Evolutionary conservation across 2,329 filamentous ascomycete species (phyloP).

Genomic region (Arthroderma sp.): DNA sequence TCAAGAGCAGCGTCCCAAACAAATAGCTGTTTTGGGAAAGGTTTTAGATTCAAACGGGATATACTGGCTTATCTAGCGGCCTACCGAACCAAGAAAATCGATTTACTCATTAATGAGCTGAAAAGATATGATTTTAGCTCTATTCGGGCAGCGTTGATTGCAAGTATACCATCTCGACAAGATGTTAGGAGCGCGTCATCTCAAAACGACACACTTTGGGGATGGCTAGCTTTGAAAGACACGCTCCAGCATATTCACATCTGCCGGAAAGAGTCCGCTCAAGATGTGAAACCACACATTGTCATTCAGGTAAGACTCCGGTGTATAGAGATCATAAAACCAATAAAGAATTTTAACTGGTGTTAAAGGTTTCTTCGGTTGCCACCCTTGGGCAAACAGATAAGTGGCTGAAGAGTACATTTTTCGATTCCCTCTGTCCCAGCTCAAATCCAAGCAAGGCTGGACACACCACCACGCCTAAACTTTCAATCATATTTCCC

Average conservation of each 20-base stretch:
- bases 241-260: slow-evolving; percentile 44
- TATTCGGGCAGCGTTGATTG: slow-evolving; percentile 59
- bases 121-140: slow-evolving; percentile 53
- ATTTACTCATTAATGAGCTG: slow-evolving; percentile 46
- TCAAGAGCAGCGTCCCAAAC: not conserved
- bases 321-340: slow-evolving; percentile 2
- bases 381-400: slow-evolving; percentile 61
- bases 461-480: slow-evolving; percentile 24
- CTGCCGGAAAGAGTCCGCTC: slow-evolving; percentile 17
- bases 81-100: slow-evolving; percentile 49
- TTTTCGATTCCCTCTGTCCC: slow-evolving; percentile 38
- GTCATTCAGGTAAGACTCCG: slow-evolving; percentile 20
- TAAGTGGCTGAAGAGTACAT: slow-evolving; percentile 55
- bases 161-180: slow-evolving; percentile 62
- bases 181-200: slow-evolving; percentile 32
- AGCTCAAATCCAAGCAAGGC: slow-evolving; percentile 9
- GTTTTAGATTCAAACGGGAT: slow-evolving; percentile 61
- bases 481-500: slow-evolving; percentile 65
- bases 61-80: slow-evolving; percentile 57
- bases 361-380: slow-evolving; percentile 60
- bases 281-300: slow-evolving; percentile 21
- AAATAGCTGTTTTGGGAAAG: slow-evolving; percentile 40
- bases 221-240: slow-evolving; percentile 57
- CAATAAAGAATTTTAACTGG: not conserved
- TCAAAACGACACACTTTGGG: slow-evolving; percentile 49